Percentiles rank a stretch among this genome's conserved stretches.
These are phyloP conservation scores for Macrophomina pseudophaseolina DNA, from an alignment of 2,329 filamentous ascomycete genomes.

Conservation along the genomic window DNA sequence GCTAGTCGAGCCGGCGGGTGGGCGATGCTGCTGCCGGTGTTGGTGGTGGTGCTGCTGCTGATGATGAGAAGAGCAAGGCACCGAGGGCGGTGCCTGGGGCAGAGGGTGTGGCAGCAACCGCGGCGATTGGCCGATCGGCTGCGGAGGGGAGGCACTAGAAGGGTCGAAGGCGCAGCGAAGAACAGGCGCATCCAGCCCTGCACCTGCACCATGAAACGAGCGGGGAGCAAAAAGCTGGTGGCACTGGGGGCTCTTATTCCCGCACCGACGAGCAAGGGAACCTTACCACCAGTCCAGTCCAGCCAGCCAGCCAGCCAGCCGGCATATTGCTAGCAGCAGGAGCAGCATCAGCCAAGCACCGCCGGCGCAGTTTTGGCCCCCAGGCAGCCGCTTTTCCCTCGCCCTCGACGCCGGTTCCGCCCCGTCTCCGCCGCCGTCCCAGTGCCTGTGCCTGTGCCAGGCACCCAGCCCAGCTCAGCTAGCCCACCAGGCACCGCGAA, in stretches of 20 bases:
- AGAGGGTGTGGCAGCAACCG: constrained; percentile 5
- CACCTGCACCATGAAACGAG: background rate
- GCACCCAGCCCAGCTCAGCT: background rate
- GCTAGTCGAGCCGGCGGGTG: too few relatives aligned
- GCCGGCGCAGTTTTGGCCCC: background rate
- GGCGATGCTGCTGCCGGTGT: too few relatives aligned
- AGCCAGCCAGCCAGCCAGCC: too few relatives aligned
- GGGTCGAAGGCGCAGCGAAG: constrained; percentile 16
- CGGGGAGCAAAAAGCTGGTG: background rate
- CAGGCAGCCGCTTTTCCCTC: background rate
- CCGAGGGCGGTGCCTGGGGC: constrained; percentile 9
- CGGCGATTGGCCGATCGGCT: constrained; percentile 7
- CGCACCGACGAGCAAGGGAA: background rate
- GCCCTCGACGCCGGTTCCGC: background rate
- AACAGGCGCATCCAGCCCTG: constrained; percentile 3
- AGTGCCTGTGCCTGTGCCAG: background rate
- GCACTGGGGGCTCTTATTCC: constrained; percentile 15
- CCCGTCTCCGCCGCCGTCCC: background rate
- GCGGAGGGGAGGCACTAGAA: constrained; percentile 7
- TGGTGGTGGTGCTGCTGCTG: background rate
- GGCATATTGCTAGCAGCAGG: too few relatives aligned
- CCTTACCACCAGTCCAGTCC: too few relatives aligned
- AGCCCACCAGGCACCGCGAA: background rate
- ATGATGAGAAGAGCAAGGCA: background rate
- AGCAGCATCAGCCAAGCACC: background rate